Evolutionary conservation across 1,284 basidiomycete species (phyloP), one percentile per base, ranked within the genome.

Genomic region (Cutaneotrichosporon mucoides): DNA sequence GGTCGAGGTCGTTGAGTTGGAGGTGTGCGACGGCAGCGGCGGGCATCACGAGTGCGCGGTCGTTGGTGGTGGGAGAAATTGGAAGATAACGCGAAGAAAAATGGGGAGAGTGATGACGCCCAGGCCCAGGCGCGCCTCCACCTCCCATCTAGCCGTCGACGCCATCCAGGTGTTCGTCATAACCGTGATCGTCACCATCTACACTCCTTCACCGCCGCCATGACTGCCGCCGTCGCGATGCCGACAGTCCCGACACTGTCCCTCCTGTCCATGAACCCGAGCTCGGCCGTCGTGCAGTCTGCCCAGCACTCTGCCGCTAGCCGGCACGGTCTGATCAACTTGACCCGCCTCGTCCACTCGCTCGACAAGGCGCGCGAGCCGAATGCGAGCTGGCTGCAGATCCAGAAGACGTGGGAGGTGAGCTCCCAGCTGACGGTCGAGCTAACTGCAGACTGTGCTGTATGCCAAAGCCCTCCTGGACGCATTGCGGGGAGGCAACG

Each of bases 391-490:
- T 71, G 67, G 64, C 68, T 72, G 5, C 65, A 66, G 15, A 67
- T 78, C 3, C 73, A 71, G 37, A 71, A 62, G 46, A 76, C 78
- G 0, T 74, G 75, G 65, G 72, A 75, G 66, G 73, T 74, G 46
- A 4, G 50, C 6, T 33, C 12, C 9, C 7, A 6, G 12, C 10
- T 5, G 24, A 36, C 15, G 15, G 7, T 40, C 38, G 16, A 24
- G 36, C 38, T 54, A 4, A 48, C 13, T 12, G 2, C 53, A 77
- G 76, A 73, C 68, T 24, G 65, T 74, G 2, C 54, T 68, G 16
- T 76, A 76, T 56, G 70, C 76, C 11, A 63, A 68, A 5, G 68
- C 66, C 1, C 54, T 76, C 6, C 63, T 73, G 7, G 66, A 70
- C 7, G 60, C 63, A 1, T 56, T 77, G 33, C 56, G 61, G 34